A percentile compares a stretch with the other conserved stretches of the same genome.
phyloP scores from a whole-genome alignment of 1,284 basidiomycete genomes.

The Lentinus polychrous region DNA sequence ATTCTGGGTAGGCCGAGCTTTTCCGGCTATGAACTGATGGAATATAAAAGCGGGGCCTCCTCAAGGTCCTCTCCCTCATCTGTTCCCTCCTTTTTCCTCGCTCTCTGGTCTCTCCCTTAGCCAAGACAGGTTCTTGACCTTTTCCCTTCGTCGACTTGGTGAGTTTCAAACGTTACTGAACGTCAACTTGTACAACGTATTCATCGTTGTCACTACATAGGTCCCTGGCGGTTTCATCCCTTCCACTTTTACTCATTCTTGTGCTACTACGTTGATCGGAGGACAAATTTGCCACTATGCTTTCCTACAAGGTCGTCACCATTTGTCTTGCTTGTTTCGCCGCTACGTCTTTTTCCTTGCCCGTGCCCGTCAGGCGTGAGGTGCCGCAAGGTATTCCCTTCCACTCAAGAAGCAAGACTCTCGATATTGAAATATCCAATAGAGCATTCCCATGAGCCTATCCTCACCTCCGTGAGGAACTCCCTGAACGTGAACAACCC shows the following conservation, averaged over 20 bases:
- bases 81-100: neutral
- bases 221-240: slow-evolving; percentile 23
- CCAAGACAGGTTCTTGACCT: slow-evolving; percentile 52
- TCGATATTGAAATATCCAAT: neutral
- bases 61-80: neutral
- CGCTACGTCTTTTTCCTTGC: slow-evolving; percentile 21
- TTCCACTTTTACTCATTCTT: slow-evolving; percentile 14
- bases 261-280: slow-evolving; percentile 11
- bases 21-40: neutral
- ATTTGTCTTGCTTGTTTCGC: slow-evolving; percentile 32
- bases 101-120: slow-evolving; percentile 29
- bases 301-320: slow-evolving; percentile 33
- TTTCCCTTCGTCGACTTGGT: slow-evolving; percentile 22
- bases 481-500: slow-evolving; percentile 53
- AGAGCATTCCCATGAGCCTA: slow-evolving; percentile 63
- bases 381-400: slow-evolving; percentile 52
- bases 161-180: neutral
- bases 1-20: neutral
- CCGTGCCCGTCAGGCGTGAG: slow-evolving; percentile 48
- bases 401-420: neutral
- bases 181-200: neutral
- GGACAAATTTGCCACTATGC: slow-evolving; percentile 29
- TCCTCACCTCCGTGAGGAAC: slow-evolving; percentile 43
- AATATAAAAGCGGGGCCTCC: neutral
- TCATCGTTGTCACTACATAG: slow-evolving; percentile 8